Base-by-base conservation (phyloP, 1,284 basidiomycete genomes). In the Fistulinella staudtii region DNA sequence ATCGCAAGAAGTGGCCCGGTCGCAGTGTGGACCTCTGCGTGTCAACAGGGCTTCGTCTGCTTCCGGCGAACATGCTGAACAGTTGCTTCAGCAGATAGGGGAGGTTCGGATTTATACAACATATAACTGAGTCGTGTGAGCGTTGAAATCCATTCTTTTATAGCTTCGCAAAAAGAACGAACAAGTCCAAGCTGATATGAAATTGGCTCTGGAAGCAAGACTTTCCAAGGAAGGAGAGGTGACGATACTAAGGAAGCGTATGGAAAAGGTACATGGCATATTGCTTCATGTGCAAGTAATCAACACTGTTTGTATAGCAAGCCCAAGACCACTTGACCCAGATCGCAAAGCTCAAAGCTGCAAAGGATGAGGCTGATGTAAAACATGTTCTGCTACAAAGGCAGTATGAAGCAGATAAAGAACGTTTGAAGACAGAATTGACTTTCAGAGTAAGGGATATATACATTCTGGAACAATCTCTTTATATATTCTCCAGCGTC, bases 341-440 rank as follows among this genome's bases (percentile, higher is more conserved):
- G 49, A 49, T 84, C 15, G 66, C 69, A 9, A 79, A 74, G 49
- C 63, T 87, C 28, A 80, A 76, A 55, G 61, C 72, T 1, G 75
- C 76, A 1, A 85, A 78, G 51, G 79, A 82, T 37, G 76, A 76
- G 42, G 72, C 74, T 2, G 80, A 84, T 50, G 67, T 70, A 2
- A 76, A 73, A 50, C 77, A 80, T 46, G 54, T 64, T 3, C 68
- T 76, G 43, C 56, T 79, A 36, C 76, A 80, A 51, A 78, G 75
- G 55, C 73, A 80, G 38, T 70, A 79, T 66, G 77, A 79, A 50
- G 77, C 75, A 48, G 84, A 88, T 55, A 71, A 82, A 46, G 86
- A 88, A 56, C 75, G 82, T 22, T 55, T 86, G 45, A 80, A 75
- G 55, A 85, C 85, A 1, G 78, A 85, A 49, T 75, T 79, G 36